Percentiles rank a stretch among this genome's conserved stretches.
Conservation (phyloP, 345 rosid genomes). For the Brassica cretica region DNA sequence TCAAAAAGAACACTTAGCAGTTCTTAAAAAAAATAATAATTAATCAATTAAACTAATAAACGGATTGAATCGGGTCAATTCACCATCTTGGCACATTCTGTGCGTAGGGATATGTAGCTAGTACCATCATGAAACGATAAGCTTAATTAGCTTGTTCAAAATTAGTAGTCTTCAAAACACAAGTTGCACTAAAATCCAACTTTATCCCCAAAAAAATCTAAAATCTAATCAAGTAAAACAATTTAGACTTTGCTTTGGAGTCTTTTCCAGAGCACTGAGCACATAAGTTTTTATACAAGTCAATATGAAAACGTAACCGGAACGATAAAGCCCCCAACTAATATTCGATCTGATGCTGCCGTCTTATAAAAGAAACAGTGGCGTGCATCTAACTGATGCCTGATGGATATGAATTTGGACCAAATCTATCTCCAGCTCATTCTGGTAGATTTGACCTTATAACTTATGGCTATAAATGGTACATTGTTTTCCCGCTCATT, state of each 20-base stretch:
- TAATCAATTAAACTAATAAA: not conserved
- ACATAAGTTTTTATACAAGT: slow-evolving; percentile 7
- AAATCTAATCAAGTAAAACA: not conserved
- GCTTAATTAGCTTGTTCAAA: not conserved
- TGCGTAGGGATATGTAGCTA: not conserved
- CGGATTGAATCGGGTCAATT: not conserved
- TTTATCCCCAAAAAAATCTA: not conserved
- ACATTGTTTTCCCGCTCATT: not conserved
- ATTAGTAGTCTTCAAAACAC: not conserved
- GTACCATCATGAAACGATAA: not conserved
- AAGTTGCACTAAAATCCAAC: slow-evolving; percentile 4
- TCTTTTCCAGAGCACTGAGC: not conserved
- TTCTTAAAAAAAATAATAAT: not conserved
- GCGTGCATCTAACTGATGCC: slow-evolving; percentile 27
- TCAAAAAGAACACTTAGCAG: not conserved
- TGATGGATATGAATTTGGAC: slow-evolving; percentile 14
- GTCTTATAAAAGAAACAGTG: slow-evolving; percentile 5
- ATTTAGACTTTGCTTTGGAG: slow-evolving; percentile 14
- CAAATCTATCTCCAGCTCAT: slow-evolving; percentile 30
- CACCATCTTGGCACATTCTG: not conserved
- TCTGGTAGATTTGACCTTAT: slow-evolving; percentile 1
- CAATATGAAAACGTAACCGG: slow-evolving; percentile 14
- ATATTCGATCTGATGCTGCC: slow-evolving; percentile 3
- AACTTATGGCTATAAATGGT: slow-evolving; percentile 12
- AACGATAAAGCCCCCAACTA: slow-evolving; percentile 9